These are phyloP conservation scores for Podospora comata DNA, from an alignment of 495 filamentous ascomycete species.

Conservation along the genomic window DNA sequence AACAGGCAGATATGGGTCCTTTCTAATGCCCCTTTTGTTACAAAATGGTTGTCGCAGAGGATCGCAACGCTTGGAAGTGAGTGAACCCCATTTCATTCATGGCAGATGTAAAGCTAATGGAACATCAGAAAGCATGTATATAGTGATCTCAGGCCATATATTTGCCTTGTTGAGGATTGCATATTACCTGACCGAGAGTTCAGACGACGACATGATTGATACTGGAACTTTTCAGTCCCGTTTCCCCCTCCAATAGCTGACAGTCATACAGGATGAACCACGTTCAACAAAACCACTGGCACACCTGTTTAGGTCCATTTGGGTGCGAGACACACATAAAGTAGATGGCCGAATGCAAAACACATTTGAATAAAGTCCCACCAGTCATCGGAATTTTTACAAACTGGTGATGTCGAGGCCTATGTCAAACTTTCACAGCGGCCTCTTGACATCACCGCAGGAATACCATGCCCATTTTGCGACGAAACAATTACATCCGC, in stretches of 20 bases:
- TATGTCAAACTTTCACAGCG: conserved; percentile 8
- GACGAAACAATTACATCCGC: background rate
- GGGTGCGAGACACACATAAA: background rate
- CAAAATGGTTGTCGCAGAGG: conserved; percentile 28
- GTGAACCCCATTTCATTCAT: background rate
- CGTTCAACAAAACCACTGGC: conserved; percentile 18
- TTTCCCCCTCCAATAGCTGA: background rate
- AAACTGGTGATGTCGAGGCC: background rate
- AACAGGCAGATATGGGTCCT: conserved; percentile 19
- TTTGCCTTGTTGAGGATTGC: conserved; percentile 24
- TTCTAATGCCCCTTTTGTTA: conserved; percentile 41
- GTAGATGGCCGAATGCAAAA: background rate
- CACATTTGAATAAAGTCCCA: background rate
- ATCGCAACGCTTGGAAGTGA: conserved; percentile 36
- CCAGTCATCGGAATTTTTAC: background rate
- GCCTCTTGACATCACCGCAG: background rate
- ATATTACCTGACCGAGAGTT: conserved; percentile 12
- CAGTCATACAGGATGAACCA: conserved; percentile 9
- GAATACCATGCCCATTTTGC: conserved; percentile 15
- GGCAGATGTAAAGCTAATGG: background rate
- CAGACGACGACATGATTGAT: conserved; percentile 17
- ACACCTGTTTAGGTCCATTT: background rate
- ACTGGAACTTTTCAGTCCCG: background rate
- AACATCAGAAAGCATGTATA: conserved; percentile 32
- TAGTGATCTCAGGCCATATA: conserved; percentile 34